phyloP scores from a whole-genome alignment of 2,329 filamentous ascomycete species.

The Cordyceps sp. region DNA sequence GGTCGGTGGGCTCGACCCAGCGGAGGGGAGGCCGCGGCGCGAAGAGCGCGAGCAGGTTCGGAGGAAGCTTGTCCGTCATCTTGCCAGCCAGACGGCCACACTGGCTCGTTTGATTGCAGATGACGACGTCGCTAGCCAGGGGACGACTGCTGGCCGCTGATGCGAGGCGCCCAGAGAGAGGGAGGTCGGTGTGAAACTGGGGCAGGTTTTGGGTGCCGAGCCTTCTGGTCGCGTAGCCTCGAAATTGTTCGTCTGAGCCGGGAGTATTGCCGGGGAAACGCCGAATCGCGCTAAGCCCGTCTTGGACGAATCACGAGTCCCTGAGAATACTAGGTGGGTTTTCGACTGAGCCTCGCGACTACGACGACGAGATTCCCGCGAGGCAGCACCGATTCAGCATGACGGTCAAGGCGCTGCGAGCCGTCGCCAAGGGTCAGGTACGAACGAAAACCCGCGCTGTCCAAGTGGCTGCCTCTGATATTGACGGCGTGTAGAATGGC shows the following conservation, averaged over 20 bases:
- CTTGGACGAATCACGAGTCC: too few species aligned
- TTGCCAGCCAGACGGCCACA: constrained; percentile 1
- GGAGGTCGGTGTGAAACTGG: too few species aligned
- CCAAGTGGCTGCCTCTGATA: neutral
- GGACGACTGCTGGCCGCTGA: constrained; percentile 1
- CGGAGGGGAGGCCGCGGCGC: constrained; percentile 82
- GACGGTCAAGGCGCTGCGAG: constrained; percentile 36
- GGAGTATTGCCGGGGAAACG: constrained; percentile 7
- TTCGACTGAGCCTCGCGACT: too few species aligned
- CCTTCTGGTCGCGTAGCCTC: too few species aligned
- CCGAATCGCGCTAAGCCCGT: constrained; percentile 12
- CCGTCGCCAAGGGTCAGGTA: constrained; percentile 38
- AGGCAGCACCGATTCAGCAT: constrained; percentile 22
- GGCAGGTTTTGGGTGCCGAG: too few species aligned
- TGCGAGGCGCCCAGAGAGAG: too few species aligned
- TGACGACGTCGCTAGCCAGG: neutral
- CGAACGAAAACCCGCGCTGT: too few species aligned
- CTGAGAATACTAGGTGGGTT: too few species aligned
- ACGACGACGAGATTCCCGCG: constrained; percentile 12
- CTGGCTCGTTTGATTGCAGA: neutral
- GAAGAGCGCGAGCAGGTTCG: constrained; percentile 84
- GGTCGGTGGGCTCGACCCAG: constrained; percentile 71
- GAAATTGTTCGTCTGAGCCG: too few species aligned
- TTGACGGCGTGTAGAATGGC: constrained; percentile 55
- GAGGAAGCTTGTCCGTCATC: constrained; percentile 96